A percentile compares a stretch with the other conserved stretches of the same genome.
Evolutionary conservation across 768 basidiomycete species (phyloP).

Genomic region (Termitomyces sp.): DNA sequence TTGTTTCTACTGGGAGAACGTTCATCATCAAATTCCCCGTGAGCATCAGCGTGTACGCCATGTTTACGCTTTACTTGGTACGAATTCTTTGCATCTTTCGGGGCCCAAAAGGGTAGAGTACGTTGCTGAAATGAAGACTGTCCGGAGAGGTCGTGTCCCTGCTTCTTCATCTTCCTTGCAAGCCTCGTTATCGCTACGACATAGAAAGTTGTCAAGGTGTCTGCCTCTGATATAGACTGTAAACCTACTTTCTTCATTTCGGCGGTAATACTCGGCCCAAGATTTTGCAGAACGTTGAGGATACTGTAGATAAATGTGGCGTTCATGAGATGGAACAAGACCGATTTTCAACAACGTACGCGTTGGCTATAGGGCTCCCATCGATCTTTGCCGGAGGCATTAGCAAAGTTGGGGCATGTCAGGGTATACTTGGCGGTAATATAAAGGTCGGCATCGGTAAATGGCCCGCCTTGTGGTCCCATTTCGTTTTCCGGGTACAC

Average conservation of each 20-base stretch:
- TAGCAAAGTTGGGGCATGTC: conserved; percentile 40
- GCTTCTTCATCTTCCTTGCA: conserved; percentile 32
- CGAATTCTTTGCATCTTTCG: conserved; percentile 16
- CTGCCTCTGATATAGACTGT: background rate
- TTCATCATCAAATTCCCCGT: conserved; percentile 13
- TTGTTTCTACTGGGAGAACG: conserved; percentile 15
- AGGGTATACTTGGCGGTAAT: conserved; percentile 57
- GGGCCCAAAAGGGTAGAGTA: conserved; percentile 26
- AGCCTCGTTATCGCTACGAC: conserved; percentile 20
- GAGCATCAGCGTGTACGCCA: conserved; percentile 24
- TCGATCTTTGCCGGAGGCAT: conserved; percentile 35
- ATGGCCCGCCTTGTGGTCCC: conserved; percentile 45
- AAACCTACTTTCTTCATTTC: conserved; percentile 42
- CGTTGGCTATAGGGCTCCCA: conserved; percentile 52
- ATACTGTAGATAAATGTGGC: conserved; percentile 30
- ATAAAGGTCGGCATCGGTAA: conserved; percentile 59
- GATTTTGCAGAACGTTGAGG: conserved; percentile 49
- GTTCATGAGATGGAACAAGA: background rate
- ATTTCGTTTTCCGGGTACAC: conserved; percentile 41
- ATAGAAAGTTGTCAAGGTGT: background rate
- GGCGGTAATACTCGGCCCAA: conserved; percentile 59
- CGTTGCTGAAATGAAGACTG: conserved; percentile 20
- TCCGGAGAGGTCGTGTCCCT: conserved; percentile 13
- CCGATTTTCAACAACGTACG: conserved; percentile 27
- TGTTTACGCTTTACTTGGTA: conserved; percentile 30